phyloP scores from a whole-genome alignment of 2,329 filamentous ascomycete genomes.

The Corinectria fuckeliana region DNA sequence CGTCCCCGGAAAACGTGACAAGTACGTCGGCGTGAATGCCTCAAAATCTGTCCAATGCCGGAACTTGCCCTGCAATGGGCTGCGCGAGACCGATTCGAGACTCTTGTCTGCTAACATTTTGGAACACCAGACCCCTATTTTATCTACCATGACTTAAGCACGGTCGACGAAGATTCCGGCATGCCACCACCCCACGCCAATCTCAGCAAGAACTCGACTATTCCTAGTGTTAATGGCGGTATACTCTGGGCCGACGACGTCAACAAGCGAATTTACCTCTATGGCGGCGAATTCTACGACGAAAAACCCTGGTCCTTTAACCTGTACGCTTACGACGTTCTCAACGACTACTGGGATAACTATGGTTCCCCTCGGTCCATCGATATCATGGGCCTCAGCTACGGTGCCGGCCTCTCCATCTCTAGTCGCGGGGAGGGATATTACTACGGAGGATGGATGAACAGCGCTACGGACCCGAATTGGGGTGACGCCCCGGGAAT shows the following conservation, averaged over 20 bases:
- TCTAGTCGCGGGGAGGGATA: conserved; percentile 62
- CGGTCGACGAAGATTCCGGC: conserved; percentile 46
- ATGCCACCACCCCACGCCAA: conserved; percentile 63
- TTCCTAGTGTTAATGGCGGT: conserved; percentile 56
- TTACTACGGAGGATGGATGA: conserved; percentile 69
- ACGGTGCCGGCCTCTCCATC: conserved; percentile 62
- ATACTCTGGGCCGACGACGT: conserved; percentile 65
- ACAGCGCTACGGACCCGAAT: conserved; percentile 56
- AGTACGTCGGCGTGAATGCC: conserved; percentile 51
- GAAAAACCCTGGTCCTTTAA: conserved; percentile 52
- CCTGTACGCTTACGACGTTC: conserved; percentile 64
- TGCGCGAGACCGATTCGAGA: background rate
- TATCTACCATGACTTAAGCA: conserved; percentile 62
- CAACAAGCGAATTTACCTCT: conserved; percentile 69
- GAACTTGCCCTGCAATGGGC: background rate
- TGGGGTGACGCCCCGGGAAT: conserved; percentile 55
- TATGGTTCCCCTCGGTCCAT: conserved; percentile 46
- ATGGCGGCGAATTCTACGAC: conserved; percentile 64
- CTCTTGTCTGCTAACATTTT: background rate
- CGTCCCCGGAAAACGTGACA: conserved; percentile 59
- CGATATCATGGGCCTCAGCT: conserved; percentile 56
- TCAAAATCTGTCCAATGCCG: background rate
- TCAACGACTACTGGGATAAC: conserved; percentile 62
- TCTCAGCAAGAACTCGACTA: conserved; percentile 62
- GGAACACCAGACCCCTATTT: conserved; percentile 42